Evolutionary conservation across 306 rosid genomes (phyloP).

Genomic region (Trichosanthes cucumerina): DNA sequence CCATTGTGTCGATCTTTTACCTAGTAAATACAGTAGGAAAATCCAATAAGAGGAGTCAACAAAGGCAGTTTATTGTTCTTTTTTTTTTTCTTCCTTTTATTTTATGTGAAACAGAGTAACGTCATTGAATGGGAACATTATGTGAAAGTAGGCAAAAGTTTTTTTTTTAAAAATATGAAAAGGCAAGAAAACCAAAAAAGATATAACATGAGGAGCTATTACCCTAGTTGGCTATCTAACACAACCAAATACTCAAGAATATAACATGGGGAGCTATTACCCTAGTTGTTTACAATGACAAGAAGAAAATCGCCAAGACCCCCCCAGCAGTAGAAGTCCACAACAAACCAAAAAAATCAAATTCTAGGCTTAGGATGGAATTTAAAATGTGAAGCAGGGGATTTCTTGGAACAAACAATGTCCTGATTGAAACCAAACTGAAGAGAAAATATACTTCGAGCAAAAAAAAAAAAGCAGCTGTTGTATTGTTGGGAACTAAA

Average conservation of each 20-base stretch:
- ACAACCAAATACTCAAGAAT: background rate
- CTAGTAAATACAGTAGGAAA: slow-evolving; percentile 19
- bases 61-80: background rate
- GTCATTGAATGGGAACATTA: background rate
- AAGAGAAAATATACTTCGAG: background rate
- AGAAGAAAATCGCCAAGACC: background rate
- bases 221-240: background rate
- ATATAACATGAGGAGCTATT: too few relatives aligned
- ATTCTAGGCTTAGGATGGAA: background rate
- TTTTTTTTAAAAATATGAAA: background rate
- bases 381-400: background rate
- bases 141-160: background rate
- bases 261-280: background rate
- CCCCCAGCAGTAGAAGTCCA: background rate
- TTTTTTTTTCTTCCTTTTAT: background rate
- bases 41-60: background rate
- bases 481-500: background rate
- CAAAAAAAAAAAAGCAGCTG: background rate
- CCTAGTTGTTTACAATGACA: background rate
- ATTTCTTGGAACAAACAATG: slow-evolving; percentile 1
- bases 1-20: slow-evolving; percentile 97
- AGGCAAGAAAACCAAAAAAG: too few relatives aligned
- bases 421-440: background rate
- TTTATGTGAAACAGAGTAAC: slow-evolving; percentile 6
- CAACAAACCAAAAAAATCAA: background rate